phyloP scores from a whole-genome alignment of 2,329 filamentous ascomycete genomes.

The Ophiostoma populinum region DNA sequence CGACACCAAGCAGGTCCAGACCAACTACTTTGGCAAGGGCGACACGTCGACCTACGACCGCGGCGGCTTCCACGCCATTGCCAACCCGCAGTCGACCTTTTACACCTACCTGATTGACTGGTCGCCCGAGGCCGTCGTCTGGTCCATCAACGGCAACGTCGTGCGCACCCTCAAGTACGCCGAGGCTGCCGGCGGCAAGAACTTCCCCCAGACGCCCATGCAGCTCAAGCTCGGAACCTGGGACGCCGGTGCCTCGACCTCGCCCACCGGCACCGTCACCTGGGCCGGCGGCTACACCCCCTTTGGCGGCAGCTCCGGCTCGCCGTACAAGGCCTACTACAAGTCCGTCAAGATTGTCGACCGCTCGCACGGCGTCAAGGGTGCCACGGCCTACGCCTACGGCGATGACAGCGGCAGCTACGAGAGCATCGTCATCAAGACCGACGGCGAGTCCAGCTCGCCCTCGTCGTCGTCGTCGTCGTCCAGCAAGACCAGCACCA shows the following conservation, averaged over 20 bases:
- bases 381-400: conserved; percentile 35
- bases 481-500: conserved; percentile 9
- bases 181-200: conserved; percentile 29
- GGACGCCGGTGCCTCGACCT: conserved; percentile 29
- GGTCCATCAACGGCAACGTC: conserved; percentile 35
- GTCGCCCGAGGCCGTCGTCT: conserved; percentile 39
- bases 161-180: conserved; percentile 30
- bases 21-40: conserved; percentile 71
- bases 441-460: conserved; percentile 14
- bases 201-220: conserved; percentile 56
- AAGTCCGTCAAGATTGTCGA: conserved; percentile 36
- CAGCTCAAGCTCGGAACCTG: conserved; percentile 45
- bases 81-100: conserved; percentile 31
- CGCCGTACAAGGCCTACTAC: conserved; percentile 38
- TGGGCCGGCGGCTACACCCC: conserved; percentile 48
- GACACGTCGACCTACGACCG: conserved; percentile 55
- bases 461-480: conserved; percentile 9
- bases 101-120: conserved; percentile 56
- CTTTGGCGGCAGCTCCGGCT: conserved; percentile 29
- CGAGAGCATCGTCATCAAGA: conserved; percentile 33
- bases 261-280: conserved; percentile 38
- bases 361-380: conserved; percentile 31
- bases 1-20: conserved; percentile 58
- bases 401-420: conserved; percentile 30
- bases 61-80: conserved; percentile 42